Conservation (phyloP, 1,139 yeast species). For the Scheffersomyces cryptocercus region DNA sequence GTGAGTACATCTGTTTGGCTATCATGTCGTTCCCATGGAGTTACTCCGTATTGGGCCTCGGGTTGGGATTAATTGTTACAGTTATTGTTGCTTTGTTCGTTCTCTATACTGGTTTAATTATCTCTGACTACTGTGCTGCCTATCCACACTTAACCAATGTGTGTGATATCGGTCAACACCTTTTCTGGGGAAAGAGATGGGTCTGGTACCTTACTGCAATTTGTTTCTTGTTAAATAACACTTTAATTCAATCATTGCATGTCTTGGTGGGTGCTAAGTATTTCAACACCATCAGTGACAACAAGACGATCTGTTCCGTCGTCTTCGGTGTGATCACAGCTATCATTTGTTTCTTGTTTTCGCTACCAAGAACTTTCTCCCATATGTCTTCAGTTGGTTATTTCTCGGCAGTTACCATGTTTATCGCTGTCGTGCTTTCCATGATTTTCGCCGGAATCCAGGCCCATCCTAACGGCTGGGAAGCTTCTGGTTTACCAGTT, state of each 20-base stretch:
- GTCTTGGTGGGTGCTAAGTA: conserved; percentile 62
- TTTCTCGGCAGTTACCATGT: conserved; percentile 58
- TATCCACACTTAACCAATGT: conserved; percentile 54
- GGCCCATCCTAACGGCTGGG: conserved; percentile 45
- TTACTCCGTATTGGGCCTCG: conserved; percentile 57
- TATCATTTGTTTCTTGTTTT: conserved; percentile 48
- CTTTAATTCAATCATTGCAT: conserved; percentile 59
- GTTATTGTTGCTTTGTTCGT: conserved; percentile 51
- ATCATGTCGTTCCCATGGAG: conserved; percentile 69
- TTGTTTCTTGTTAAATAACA: conserved; percentile 55
- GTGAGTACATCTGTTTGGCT: conserved; percentile 63
- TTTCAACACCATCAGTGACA: conserved; percentile 52
- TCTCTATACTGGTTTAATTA: conserved; percentile 54
- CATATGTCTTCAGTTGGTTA: conserved; percentile 51
- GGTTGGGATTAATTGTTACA: conserved; percentile 59
- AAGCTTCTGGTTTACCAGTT: conserved; percentile 34
- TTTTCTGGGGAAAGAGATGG: conserved; percentile 51
- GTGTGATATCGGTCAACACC: conserved; percentile 60
- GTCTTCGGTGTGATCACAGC: conserved; percentile 51
- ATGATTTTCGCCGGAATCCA: conserved; percentile 58
- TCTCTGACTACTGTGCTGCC: conserved; percentile 55
- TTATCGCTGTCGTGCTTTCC: conserved; percentile 53
- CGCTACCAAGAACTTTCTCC: conserved; percentile 58
- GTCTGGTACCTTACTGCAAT: conserved; percentile 61
- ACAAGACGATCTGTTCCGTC: conserved; percentile 52